A percentile compares a stretch with the other conserved stretches of the same genome.
These are phyloP conservation scores for Phaeosphaeriaceae sp. DNA, from an alignment of 2,329 filamentous ascomycete species.

Conservation along the genomic window DNA sequence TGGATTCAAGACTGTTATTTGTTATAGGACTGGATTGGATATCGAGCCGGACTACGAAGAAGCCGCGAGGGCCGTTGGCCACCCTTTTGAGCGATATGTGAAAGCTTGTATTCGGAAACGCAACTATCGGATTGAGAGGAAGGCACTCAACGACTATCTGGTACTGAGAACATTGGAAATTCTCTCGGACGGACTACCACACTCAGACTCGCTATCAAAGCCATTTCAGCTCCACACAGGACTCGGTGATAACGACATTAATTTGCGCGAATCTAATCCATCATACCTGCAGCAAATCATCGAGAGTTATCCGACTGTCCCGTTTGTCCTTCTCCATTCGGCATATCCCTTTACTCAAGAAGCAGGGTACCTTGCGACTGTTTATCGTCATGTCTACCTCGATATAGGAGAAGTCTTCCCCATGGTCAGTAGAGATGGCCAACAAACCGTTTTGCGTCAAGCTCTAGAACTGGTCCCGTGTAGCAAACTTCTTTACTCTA, in stretches of 20 bases:
- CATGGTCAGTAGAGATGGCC: constrained; percentile 75
- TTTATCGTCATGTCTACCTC: constrained; percentile 80
- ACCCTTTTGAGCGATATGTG: constrained; percentile 51
- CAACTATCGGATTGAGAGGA: constrained; percentile 64
- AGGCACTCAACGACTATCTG: constrained; percentile 71
- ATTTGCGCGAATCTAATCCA: constrained; percentile 72
- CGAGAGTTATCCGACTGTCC: constrained; percentile 69
- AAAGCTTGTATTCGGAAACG: constrained; percentile 47
- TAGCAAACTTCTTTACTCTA: constrained; percentile 80
- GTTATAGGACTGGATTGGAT: constrained; percentile 77
- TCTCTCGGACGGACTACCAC: constrained; percentile 53
- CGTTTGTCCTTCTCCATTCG: constrained; percentile 79
- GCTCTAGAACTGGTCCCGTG: constrained; percentile 77
- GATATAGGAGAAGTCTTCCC: constrained; percentile 87
- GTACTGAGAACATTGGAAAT: constrained; percentile 68
- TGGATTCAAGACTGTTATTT: constrained; percentile 83
- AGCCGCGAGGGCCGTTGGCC: constrained; percentile 39
- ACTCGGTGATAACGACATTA: constrained; percentile 80
- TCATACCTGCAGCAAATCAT: constrained; percentile 78
- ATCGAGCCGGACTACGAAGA: constrained; percentile 54
- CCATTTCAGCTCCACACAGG: constrained; percentile 86
- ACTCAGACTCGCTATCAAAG: constrained; percentile 60
- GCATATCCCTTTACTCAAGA: constrained; percentile 83
- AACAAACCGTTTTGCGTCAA: constrained; percentile 72
- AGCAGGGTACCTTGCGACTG: constrained; percentile 76